Evolutionary conservation across 2,329 filamentous ascomycete species (phyloP), one percentile per base, ranked within the genome.

Genomic region (Colletotrichum eremochloae): DNA sequence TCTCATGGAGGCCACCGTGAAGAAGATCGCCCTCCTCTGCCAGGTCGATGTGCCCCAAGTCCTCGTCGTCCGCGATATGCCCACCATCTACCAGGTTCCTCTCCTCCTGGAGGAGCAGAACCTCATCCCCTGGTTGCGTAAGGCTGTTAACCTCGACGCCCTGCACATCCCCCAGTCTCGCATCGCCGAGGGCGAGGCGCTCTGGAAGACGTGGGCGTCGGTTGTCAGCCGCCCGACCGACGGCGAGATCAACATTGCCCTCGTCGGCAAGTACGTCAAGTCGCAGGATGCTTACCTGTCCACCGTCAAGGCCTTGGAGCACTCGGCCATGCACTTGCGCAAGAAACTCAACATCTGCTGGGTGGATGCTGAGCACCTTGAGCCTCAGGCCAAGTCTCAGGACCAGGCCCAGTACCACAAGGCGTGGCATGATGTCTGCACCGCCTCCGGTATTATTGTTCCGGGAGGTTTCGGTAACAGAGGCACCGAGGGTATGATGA

Each of bases 21-120:
- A 92, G 74, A 98, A 99, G 85, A 94, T 99, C 74, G 95, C 96
- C 73, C 90, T 90, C 78, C 94, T 92, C 83, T 98, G 96, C 82
- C 94, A 97, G 79, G 92, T 98, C 60, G 94, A 97, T 66, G 84
- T 89, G 14, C 89, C 95, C 75, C 94, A 98, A 80, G 94, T 98
- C 55, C 86, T 98, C 74, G 93, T 90, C n/a, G 95, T 99, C 14
- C 92, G 93, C 76, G 93, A 98, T 81, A 94, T 98, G 82, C 87
- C 92, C 29, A 95, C 95, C 15, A 97, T 94, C 64, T 99, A 99
- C 83, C 95, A 97, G 75, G 96, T 98, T 3, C 96, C 96, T 0
- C 87, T 98, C n/a, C 92, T 98, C 33, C 91, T 98, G 18, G 90
- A 96, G 76, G 88, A 95, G 76, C 94, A 98, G 83, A 90, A 91